A percentile compares a stretch with the other conserved stretches of the same genome.
Evolutionary conservation across 2,329 filamentous ascomycete species (phyloP).

Genomic region (Ceratocystis diversiconidia): DNA sequence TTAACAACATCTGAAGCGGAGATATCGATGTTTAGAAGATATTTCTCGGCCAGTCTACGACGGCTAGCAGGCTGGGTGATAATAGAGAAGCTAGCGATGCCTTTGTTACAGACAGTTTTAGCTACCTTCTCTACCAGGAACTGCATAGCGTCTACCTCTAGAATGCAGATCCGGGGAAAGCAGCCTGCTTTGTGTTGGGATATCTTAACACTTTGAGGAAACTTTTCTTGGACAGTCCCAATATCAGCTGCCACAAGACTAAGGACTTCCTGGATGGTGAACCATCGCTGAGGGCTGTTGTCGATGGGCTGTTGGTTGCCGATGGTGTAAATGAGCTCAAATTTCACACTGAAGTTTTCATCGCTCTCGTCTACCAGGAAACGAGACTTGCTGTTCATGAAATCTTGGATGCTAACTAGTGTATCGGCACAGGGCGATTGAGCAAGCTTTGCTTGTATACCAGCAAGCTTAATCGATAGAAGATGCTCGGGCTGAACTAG

Average conservation of each 20-base stretch:
- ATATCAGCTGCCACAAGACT: constrained; percentile 27
- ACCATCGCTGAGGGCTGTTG: constrained; percentile 42
- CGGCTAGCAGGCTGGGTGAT: constrained; percentile 24
- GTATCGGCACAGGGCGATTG: not conserved
- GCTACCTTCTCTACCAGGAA: constrained; percentile 23
- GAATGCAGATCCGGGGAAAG: constrained; percentile 37
- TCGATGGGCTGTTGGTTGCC: constrained; percentile 38
- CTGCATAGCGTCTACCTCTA: constrained; percentile 25
- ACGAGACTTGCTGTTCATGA: constrained; percentile 31
- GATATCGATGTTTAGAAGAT: constrained; percentile 31
- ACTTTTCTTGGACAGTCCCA: constrained; percentile 21
- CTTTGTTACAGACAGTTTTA: constrained; percentile 29
- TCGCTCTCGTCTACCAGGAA: constrained; percentile 54
- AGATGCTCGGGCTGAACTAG: constrained; percentile 50
- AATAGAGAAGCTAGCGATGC: constrained; percentile 31
- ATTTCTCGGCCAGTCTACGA: constrained; percentile 27
- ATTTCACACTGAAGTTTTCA: constrained; percentile 45
- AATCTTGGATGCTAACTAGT: constrained; percentile 31
- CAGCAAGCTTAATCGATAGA: constrained; percentile 49
- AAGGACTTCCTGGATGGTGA: constrained; percentile 39
- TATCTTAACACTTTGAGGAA: constrained; percentile 32
- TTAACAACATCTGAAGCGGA: constrained; percentile 26
- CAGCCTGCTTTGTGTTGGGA: constrained; percentile 22
- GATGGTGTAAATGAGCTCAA: constrained; percentile 50
- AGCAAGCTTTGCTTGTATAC: constrained; percentile 31